Evolutionary conservation across 768 basidiomycete species (phyloP).

Genomic region (Hydnum rufescens): DNA sequence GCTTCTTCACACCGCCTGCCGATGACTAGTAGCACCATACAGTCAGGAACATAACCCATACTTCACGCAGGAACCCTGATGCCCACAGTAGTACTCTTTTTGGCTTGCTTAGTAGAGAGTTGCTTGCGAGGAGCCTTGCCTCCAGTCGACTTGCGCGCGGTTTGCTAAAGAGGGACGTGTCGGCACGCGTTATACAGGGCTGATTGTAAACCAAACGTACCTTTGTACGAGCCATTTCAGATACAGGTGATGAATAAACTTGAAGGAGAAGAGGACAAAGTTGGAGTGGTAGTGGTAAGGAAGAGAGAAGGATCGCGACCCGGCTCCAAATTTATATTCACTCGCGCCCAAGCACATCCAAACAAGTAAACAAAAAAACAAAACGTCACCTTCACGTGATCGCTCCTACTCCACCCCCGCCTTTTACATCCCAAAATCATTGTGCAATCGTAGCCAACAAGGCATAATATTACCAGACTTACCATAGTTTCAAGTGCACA

Average conservation of each 20-base stretch:
- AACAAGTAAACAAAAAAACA: no score
- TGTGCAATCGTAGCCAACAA: no score
- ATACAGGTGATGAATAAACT: no score
- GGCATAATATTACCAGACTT: no score
- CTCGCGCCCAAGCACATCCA: no score
- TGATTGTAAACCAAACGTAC: not conserved
- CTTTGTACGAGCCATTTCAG: conserved; percentile 16
- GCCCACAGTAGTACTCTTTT: conserved; percentile 48
- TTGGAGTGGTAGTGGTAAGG: not conserved
- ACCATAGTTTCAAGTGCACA: no score
- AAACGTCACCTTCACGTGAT: no score
- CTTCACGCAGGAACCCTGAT: conserved; percentile 19
- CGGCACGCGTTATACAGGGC: not conserved
- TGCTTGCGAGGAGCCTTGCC: conserved; percentile 87
- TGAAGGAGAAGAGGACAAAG: no score
- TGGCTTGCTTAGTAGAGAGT: conserved; percentile 90
- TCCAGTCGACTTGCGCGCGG: conserved; percentile 97
- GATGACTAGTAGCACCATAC: conserved; percentile 22
- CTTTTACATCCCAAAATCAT: no score
- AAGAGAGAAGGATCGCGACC: not conserved
- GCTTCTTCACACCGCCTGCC: conserved; percentile 99
- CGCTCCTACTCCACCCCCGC: no score
- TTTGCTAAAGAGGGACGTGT: conserved; percentile 43
- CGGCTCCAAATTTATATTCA: no score
- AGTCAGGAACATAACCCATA: conserved; percentile 24